phyloP scores from a whole-genome alignment of 495 filamentous ascomycete genomes.

The Penicillium paxilli region DNA sequence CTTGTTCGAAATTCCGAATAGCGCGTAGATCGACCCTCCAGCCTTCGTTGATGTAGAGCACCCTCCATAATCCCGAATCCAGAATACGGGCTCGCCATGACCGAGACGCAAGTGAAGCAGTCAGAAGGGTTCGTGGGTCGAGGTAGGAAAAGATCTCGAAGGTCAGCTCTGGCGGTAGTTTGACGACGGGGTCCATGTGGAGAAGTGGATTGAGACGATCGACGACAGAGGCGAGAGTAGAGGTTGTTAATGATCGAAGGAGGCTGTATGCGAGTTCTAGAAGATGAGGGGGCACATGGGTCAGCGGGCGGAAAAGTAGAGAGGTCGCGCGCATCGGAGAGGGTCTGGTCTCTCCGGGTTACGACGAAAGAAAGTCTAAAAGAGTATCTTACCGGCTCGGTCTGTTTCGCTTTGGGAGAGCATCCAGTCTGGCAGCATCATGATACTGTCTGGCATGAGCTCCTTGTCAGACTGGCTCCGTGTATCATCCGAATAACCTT shows the following conservation, averaged over 20 bases:
- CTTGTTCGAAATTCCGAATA: conserved; percentile 66
- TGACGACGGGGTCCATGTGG: conserved; percentile 85
- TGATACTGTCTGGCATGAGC: conserved; percentile 34
- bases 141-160: conserved; percentile 86
- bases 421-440: conserved; percentile 53
- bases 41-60: conserved; percentile 77
- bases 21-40: conserved; percentile 73
- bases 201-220: conserved; percentile 73
- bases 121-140: conserved; percentile 71
- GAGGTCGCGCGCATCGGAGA: background rate
- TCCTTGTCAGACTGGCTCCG: conserved; percentile 54
- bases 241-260: conserved; percentile 72
- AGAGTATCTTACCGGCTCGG: conserved; percentile 49
- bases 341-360: background rate
- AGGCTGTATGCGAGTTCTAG: conserved; percentile 56
- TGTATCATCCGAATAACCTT: conserved; percentile 68
- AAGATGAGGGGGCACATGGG: background rate
- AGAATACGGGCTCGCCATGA: conserved; percentile 80
- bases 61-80: conserved; percentile 83
- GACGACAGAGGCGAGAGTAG: conserved; percentile 74
- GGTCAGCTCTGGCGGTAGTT: conserved; percentile 85
- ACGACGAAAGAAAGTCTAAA: background rate
- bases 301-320: conserved; percentile 7
- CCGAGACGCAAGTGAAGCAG: conserved; percentile 73
- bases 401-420: conserved; percentile 52